phyloP scores from a whole-genome alignment of 768 basidiomycete genomes.

The Suillus tomentosus region DNA sequence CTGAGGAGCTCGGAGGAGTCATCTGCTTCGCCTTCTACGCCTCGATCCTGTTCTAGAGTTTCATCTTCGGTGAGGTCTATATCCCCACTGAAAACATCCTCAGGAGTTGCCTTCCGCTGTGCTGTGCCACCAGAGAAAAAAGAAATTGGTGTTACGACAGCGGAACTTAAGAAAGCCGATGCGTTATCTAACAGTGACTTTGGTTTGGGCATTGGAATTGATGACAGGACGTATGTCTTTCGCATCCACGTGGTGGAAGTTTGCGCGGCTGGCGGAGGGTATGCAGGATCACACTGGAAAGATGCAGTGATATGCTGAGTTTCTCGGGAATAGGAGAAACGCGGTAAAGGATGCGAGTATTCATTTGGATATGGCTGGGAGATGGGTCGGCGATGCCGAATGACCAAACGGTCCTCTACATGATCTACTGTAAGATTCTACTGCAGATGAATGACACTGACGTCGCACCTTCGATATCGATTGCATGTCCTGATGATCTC shows the following conservation, averaged over 20 bases:
- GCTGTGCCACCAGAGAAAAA: slow-evolving; percentile 44
- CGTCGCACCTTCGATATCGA: slow-evolving; percentile 71
- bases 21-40: slow-evolving; percentile 78
- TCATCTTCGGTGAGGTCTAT: slow-evolving; percentile 81
- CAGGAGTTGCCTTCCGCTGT: slow-evolving; percentile 52
- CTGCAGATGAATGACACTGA: slow-evolving; percentile 1
- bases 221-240: slow-evolving; percentile 62
- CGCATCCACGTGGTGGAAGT: slow-evolving; percentile 53
- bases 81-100: slow-evolving; percentile 64
- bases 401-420: slow-evolving; percentile 63
- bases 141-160: slow-evolving; percentile 59
- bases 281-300: slow-evolving; percentile 66
- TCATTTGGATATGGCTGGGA: slow-evolving; percentile 77
- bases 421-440: slow-evolving; percentile 16
- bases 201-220: slow-evolving; percentile 69
- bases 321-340: slow-evolving; percentile 57
- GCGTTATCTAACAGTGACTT: slow-evolving; percentile 73
- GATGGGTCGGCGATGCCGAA: slow-evolving; percentile 76
- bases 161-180: slow-evolving; percentile 61
- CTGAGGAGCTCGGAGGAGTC: slow-evolving; percentile 63
- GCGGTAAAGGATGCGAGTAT: slow-evolving; percentile 76
- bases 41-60: slow-evolving; percentile 74
- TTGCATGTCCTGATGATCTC: slow-evolving; percentile 75
- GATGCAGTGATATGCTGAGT: slow-evolving; percentile 61
- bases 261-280: slow-evolving; percentile 41